Evolutionary conservation across 331 rosid species (phyloP).

Genomic region (Quercus lobata): DNA sequence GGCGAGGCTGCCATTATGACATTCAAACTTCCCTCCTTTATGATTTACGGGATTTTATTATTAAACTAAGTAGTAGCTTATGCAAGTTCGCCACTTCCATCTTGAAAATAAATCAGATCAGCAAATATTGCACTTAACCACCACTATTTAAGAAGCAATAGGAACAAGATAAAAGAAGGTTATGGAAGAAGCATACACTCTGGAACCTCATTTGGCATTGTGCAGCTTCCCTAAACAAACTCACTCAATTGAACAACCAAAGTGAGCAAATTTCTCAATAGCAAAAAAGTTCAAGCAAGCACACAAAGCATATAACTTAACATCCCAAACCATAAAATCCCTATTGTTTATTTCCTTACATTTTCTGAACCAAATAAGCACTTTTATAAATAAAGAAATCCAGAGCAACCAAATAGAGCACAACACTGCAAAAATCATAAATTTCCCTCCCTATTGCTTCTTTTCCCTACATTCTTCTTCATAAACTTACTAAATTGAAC

Average conservation of each 20-base stretch:
- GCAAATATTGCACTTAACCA: constrained; percentile 8
- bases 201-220: constrained; percentile 50
- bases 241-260: too few relatives aligned
- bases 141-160: constrained; percentile 8
- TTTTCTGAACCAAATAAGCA: background rate
- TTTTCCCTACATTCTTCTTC: too few relatives aligned
- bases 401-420: too few relatives aligned
- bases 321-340: background rate
- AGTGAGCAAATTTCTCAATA: too few relatives aligned
- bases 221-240: too few relatives aligned
- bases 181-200: constrained; percentile 55
- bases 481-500: too few relatives aligned
- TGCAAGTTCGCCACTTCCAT: background rate
- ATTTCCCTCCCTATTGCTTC: too few relatives aligned
- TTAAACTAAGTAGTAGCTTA: too few relatives aligned
- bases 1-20: background rate
- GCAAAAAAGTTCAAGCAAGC: background rate
- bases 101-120: background rate
- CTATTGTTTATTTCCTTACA: background rate
- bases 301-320: background rate
- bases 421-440: too few relatives aligned
- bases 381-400: too few relatives aligned
- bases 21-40: background rate
- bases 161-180: background rate
- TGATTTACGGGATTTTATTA: too few relatives aligned